phyloP scores from a whole-genome alignment of 352 stramenopile species.

The Pythium insidiosum region DNA sequence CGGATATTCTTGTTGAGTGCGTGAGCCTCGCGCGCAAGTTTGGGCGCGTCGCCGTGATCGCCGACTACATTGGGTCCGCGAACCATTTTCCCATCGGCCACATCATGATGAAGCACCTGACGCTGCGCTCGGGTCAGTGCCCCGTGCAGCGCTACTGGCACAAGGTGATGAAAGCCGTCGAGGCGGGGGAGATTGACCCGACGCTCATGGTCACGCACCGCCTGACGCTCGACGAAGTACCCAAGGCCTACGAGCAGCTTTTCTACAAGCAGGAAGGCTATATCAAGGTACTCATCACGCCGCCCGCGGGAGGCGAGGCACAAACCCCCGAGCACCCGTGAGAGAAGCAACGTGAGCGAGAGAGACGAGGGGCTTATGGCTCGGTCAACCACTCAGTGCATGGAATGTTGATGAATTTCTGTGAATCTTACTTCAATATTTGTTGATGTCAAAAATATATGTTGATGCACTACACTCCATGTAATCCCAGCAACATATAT shows the following conservation, averaged over 20 bases:
- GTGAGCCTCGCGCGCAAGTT: conserved; percentile 18
- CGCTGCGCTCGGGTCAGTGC: conserved; percentile 19
- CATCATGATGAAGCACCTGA: conserved; percentile 33
- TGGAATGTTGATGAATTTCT: too few species aligned
- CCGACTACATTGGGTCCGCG: conserved; percentile 22
- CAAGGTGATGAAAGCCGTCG: conserved; percentile 18
- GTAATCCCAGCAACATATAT: too few species aligned
- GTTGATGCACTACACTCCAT: too few species aligned
- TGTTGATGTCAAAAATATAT: too few species aligned
- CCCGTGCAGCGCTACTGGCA: conserved; percentile 21
- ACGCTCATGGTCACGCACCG: conserved; percentile 20
- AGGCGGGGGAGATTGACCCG: conserved; percentile 18
- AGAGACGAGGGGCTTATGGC: too few species aligned
- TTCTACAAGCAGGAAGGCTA: conserved; percentile 19
- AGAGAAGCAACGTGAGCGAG: too few species aligned
- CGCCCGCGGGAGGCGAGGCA: too few species aligned
- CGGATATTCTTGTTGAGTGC: conserved; percentile 18
- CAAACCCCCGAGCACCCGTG: too few species aligned
- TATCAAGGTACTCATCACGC: conserved; percentile 22
- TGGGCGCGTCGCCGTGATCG: conserved; percentile 18
- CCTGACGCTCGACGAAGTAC: conserved; percentile 16
- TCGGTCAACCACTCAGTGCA: too few species aligned
- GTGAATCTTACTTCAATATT: too few species aligned
- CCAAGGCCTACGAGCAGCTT: conserved; percentile 19
- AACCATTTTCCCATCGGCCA: conserved; percentile 28